Conservation (phyloP, 345 rosid species). For the Cardamine chenopodiifolia region DNA sequence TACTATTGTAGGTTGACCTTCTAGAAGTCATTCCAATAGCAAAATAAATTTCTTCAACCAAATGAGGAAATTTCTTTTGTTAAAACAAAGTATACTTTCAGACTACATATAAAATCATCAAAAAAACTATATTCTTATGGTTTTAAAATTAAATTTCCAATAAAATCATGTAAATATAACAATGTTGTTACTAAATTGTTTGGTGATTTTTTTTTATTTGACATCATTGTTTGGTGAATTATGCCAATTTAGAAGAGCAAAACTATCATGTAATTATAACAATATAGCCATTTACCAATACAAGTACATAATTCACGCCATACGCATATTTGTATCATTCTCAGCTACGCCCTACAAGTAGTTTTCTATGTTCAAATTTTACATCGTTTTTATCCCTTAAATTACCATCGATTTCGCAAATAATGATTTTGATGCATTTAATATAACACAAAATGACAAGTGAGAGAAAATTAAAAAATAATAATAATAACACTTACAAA, state of each 20-base stretch:
- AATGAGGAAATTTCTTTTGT: background rate
- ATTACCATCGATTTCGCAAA: background rate
- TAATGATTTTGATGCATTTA: background rate
- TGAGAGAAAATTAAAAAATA: background rate
- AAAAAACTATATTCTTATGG: background rate
- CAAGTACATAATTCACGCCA: background rate
- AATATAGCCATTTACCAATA: background rate
- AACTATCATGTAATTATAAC: background rate
- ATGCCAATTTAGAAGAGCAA: background rate
- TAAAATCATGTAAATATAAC: background rate
- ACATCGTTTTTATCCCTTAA: background rate
- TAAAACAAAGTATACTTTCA: background rate
- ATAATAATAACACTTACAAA: background rate
- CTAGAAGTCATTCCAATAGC: constrained; percentile 14
- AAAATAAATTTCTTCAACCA: background rate
- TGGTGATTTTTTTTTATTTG: too few species aligned
- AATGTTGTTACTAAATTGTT: too few species aligned
- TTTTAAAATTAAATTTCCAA: background rate
- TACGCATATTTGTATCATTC: background rate
- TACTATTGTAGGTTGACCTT: background rate
- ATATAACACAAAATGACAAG: background rate
- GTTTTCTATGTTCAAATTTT: background rate
- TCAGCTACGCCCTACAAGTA: background rate
- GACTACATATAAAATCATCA: background rate
- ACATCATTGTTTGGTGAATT: too few species aligned